A percentile compares a stretch with the other conserved stretches of the same genome.
phyloP scores from a whole-genome alignment of 2,329 filamentous ascomycete species.

The Beauveria brongniartii region DNA sequence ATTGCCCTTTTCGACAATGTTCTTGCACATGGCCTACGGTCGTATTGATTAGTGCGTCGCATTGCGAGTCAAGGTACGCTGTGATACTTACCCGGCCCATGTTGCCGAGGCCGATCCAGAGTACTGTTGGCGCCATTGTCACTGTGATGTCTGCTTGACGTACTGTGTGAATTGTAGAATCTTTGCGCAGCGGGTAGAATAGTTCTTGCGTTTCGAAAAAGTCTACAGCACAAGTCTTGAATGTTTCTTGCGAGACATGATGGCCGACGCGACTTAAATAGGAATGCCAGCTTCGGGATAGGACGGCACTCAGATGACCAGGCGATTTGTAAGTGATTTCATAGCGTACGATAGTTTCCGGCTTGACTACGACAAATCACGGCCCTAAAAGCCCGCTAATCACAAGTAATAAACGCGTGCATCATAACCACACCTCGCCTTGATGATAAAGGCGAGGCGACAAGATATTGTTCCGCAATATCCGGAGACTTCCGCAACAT shows the following conservation, averaged over 20 bases:
- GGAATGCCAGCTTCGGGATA: background rate
- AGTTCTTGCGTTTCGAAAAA: background rate
- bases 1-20: slow-evolving; percentile 69
- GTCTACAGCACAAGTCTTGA: background rate
- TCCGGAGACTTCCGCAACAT: background rate
- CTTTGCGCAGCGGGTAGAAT: background rate
- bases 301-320: background rate
- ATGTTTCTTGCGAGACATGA: background rate
- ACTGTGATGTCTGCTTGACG: background rate
- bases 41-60: background rate
- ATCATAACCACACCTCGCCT: background rate
- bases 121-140: slow-evolving; percentile 50
- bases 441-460: background rate
- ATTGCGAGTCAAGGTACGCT: slow-evolving; percentile 8
- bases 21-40: slow-evolving; percentile 72
- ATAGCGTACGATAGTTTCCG: slow-evolving; percentile 1
- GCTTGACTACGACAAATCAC: background rate
- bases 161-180: background rate
- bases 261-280: background rate
- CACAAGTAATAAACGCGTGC: background rate
- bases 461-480: background rate
- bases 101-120: slow-evolving; percentile 80
- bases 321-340: slow-evolving; percentile 8
- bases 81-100: slow-evolving; percentile 64
- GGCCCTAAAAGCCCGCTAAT: background rate